Evolutionary conservation across 495 filamentous ascomycete species (phyloP), one percentile per base, ranked within the genome.

Genomic region (Podospora comata): DNA sequence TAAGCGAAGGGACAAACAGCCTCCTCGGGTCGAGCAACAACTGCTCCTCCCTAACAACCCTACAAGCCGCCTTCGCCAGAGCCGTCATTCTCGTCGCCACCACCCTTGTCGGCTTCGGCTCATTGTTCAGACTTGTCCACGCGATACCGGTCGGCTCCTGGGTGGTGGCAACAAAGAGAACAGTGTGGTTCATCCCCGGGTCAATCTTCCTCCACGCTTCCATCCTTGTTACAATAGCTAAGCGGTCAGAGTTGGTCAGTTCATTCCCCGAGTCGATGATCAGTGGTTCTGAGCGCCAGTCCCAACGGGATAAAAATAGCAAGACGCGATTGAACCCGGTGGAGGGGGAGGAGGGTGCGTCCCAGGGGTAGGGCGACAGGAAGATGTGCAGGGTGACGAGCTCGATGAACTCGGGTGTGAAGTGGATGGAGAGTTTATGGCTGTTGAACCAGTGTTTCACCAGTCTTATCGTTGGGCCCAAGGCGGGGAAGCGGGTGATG

Each of bases 361-460:
- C 79, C 90, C 92, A 97, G 0, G 94, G 93, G 68, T 92, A 88
- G 0, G 92, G 91, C 44, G 89, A 86, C n/a, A 94, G 79, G 76
- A 97, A 99, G 44, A 85, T 84, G 53, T 87, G 89, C 5, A 88
- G 83, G 16, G 87, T 89, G 54, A 95, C 76, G 44, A 98, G 85
- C 78, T 99, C 95, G 65, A 97, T 85, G 32, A 97, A 76, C 74
- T 94, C 92, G 23, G 92, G 88, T 32, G 82, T 83, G 74, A 98
- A 81, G 71, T 97, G 91, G 32, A 81, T 82, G 0, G 85, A 83
- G 23, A 99, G 87, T 56, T 95, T 88, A 71, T 99, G 95, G 1
- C 85, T 84, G 70, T 86, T 86, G 74, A 97, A 95, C 95, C 95
- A 99, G 70, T 87, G 83, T 78, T 98, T 98, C 48, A 92, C 80